These are phyloP conservation scores for Exsudoporus floridanus DNA, from an alignment of 1,284 basidiomycete species.

Conservation along the genomic window DNA sequence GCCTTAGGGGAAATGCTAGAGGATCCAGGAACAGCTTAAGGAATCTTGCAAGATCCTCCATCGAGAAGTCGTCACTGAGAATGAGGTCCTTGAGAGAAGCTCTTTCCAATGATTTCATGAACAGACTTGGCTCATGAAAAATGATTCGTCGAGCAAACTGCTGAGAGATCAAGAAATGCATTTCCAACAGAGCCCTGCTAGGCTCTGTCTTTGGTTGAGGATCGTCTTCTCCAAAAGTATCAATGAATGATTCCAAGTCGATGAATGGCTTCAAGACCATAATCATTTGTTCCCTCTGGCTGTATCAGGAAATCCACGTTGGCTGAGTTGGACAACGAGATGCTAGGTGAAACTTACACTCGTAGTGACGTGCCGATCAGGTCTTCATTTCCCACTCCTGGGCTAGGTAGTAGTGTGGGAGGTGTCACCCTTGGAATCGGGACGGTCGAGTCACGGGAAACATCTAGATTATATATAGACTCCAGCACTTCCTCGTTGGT, in stretches of 20 bases:
- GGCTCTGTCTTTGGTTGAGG: background rate
- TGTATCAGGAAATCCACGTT: background rate
- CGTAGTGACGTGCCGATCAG: slow-evolving; percentile 26
- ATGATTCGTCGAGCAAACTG: slow-evolving; percentile 31
- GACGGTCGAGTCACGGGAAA: background rate
- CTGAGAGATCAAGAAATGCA: background rate
- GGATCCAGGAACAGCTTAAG: background rate
- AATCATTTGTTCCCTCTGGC: slow-evolving; percentile 8
- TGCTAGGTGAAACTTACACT: slow-evolving; percentile 12
- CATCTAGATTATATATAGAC: slow-evolving; percentile 1
- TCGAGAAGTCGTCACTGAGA: slow-evolving; percentile 29
- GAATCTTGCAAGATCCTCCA: slow-evolving; percentile 25
- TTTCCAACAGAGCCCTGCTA: background rate
- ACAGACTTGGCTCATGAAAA: slow-evolving; percentile 29
- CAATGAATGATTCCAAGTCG: slow-evolving; percentile 3
- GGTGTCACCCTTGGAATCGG: background rate
- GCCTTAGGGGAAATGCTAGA: slow-evolving; percentile 18
- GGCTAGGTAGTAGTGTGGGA: background rate
- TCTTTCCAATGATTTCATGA: slow-evolving; percentile 28
- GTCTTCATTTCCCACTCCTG: slow-evolving; percentile 21
- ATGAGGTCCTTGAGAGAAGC: slow-evolving; percentile 35
- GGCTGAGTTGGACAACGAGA: background rate
- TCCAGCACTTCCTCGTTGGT: slow-evolving; percentile 15
- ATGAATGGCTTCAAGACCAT: background rate
- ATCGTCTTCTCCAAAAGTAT: background rate